Evolutionary conservation across 352 stramenopile species (phyloP).

Genomic region (Globisporangium lucens): DNA sequence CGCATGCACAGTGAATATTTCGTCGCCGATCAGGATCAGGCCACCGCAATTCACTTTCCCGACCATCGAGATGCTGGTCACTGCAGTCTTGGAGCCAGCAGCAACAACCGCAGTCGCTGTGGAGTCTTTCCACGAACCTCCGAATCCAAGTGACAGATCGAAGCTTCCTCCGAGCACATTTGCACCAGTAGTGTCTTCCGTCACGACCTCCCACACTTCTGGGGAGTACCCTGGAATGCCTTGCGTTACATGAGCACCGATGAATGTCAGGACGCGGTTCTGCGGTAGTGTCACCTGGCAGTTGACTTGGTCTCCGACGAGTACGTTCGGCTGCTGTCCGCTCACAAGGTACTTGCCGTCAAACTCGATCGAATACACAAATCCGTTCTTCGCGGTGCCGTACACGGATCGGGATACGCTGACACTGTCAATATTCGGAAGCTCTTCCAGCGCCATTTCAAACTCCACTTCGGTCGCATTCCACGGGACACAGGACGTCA

Average conservation of each 20-base stretch:
- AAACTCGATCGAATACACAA: conserved; percentile 73
- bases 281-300: conserved; percentile 38
- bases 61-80: conserved; percentile 48
- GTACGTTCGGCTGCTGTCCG: conserved; percentile 47
- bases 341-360: conserved; percentile 58
- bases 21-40: conserved; percentile 41
- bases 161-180: conserved; percentile 57
- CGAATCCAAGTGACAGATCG: conserved; percentile 71
- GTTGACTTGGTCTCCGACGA: conserved; percentile 35
- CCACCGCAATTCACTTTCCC: conserved; percentile 71
- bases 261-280: conserved; percentile 54
- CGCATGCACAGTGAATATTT: conserved; percentile 62
- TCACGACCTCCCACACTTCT: conserved; percentile 67
- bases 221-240: conserved; percentile 49
- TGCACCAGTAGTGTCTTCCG: conserved; percentile 24
- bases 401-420: conserved; percentile 51
- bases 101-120: conserved; percentile 35
- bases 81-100: conserved; percentile 47
- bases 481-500: conserved; percentile 64
- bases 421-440: conserved; percentile 65
- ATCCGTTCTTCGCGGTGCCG: conserved; percentile 46
- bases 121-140: conserved; percentile 45
- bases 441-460: conserved; percentile 62
- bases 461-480: conserved; percentile 67
- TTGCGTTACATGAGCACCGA: conserved; percentile 30